A percentile compares a stretch with the other conserved stretches of the same genome.
Conservation (phyloP, 306 rosid genomes). For the Trifolium repens region DNA sequence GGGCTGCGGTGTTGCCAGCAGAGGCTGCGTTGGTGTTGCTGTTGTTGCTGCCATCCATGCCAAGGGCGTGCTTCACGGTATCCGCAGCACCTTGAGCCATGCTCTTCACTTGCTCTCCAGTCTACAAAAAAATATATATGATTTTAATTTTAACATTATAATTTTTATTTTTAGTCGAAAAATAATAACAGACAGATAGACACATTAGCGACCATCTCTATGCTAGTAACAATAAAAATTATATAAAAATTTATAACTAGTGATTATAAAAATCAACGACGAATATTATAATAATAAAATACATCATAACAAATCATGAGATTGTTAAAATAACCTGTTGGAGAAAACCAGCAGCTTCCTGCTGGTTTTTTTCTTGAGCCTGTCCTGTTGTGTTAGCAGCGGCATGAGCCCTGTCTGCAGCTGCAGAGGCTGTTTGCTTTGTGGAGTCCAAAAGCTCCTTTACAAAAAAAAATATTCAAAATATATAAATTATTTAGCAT, state of each 20-base stretch:
- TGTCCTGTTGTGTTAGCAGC: slow-evolving; percentile 50
- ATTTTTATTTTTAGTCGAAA: no score
- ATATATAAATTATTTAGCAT: no score
- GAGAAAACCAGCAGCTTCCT: slow-evolving; percentile 57
- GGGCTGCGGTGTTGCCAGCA: no score
- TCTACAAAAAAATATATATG: slow-evolving; percentile 40
- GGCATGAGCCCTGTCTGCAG: slow-evolving; percentile 42
- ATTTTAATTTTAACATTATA: not conserved
- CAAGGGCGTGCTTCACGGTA: slow-evolving; percentile 64
- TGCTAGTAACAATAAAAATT: no score
- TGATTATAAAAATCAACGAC: no score
- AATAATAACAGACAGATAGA: no score
- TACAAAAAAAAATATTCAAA: no score
- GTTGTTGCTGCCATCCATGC: slow-evolving; percentile 49
- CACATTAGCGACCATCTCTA: no score
- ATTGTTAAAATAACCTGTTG: slow-evolving; percentile 50
- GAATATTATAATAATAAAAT: no score
- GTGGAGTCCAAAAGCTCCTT: not conserved
- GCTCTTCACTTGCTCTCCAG: slow-evolving; percentile 63
- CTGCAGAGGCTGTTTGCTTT: slow-evolving; percentile 50
- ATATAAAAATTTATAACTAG: no score
- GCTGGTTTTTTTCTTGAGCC: slow-evolving; percentile 47
- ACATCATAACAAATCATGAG: no score
- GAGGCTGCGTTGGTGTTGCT: not conserved
- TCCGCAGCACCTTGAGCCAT: slow-evolving; percentile 71